Evolutionary conservation across 495 filamentous ascomycete species (phyloP).

Genomic region (Aspergillus steynii): DNA sequence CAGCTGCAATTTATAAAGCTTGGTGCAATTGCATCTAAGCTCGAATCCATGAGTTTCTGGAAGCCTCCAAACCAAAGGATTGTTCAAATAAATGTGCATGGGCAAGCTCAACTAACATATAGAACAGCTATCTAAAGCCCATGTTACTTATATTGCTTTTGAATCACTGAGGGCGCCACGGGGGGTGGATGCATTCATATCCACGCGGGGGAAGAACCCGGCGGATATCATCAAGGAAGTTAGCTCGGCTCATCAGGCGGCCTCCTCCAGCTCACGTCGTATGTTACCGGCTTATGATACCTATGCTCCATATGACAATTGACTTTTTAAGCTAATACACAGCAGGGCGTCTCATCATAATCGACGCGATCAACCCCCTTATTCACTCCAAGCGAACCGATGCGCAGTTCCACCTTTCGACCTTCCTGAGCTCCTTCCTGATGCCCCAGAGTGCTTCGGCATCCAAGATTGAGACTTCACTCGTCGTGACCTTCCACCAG

Average conservation of each 20-base stretch:
- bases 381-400: slow-evolving; percentile 31
- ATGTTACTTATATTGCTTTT: slow-evolving; percentile 77
- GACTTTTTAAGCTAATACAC: slow-evolving; percentile 11
- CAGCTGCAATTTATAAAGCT: no score
- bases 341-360: slow-evolving; percentile 45
- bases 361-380: slow-evolving; percentile 47
- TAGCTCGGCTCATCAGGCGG: slow-evolving; percentile 27
- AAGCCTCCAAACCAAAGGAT: neutral
- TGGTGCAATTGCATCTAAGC: neutral
- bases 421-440: slow-evolving; percentile 41
- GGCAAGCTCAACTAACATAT: neutral
- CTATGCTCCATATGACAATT: neutral
- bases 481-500: slow-evolving; percentile 48
- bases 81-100: neutral
- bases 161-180: slow-evolving; percentile 61
- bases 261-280: slow-evolving; percentile 33
- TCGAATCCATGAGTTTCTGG: neutral
- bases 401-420: slow-evolving; percentile 34
- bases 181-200: slow-evolving; percentile 63
- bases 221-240: slow-evolving; percentile 60
- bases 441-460: slow-evolving; percentile 22
- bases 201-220: slow-evolving; percentile 58
- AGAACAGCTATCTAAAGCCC: slow-evolving; percentile 52
- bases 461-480: slow-evolving; percentile 37
- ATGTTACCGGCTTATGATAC: slow-evolving; percentile 14